Base-by-base conservation (phyloP, 352 stramenopile genomes). In the Pythium phragmiticola region DNA sequence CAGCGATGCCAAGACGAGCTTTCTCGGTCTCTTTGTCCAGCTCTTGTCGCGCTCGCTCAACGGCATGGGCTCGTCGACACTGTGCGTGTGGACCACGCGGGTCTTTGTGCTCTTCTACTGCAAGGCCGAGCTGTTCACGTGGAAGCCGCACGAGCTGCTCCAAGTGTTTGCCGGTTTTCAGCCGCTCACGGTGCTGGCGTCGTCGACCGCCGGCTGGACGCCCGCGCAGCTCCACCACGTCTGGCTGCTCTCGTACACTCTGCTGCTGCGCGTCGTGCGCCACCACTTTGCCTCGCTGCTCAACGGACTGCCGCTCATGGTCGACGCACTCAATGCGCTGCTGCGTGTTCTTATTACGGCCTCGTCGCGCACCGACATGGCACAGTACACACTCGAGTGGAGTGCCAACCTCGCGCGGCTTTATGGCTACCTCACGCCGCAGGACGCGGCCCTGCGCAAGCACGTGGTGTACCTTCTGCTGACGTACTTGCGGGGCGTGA, bases 371-470 rank as follows among this genome's bases (percentile, higher is more conserved):
- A 45, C 60, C 4, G 39, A 55, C 33, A 54, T 33, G n/a, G 52
- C 57, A 11, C 30, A 48, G 3, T 51, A 63, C 39, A 54, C 60
- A 14, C 60, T 66, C 47, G 79, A 92, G 54, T 95, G 87, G 87
- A 82, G 75, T 48, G 89, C 82, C n/a, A 95, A 95, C 65, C 71
- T 95, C 19, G 84, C 84, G 26, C 87, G 87, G 52, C 70, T 95
- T 23, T 94, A 92, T 57, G 87, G 87, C 6, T 95, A 95, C 72
- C 86, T 95, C 73, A 92, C 92, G 65, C 78, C 85, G 42, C 87
- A 94, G 60, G 79, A 89, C 49, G 67, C 78, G 6, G 76, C 86
- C 39, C 70, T 95, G 14, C 84, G 87, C 60, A 95, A 95, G 57
- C 82, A 95, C 64, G 85, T 95, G 8, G 82, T 94, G 47, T 95